These are phyloP conservation scores for Tilletia caries DNA, from an alignment of 1,284 basidiomycete species.

Conservation along the genomic window DNA sequence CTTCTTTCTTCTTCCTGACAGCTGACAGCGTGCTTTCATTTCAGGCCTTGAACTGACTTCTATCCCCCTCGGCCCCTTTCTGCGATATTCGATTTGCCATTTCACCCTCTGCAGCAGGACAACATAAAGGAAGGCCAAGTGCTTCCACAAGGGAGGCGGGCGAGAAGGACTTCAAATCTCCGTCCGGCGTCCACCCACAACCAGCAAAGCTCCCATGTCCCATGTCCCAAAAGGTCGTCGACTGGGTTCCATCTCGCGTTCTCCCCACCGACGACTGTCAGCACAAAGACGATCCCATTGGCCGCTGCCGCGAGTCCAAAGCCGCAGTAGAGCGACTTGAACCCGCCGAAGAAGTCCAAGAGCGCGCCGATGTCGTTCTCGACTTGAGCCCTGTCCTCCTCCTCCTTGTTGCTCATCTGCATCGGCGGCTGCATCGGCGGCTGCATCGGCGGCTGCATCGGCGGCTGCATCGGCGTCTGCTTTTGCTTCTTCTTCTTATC, in stretches of 20 bases:
- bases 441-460: too few relatives aligned
- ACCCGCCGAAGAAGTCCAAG: conserved; percentile 47
- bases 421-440: conserved; percentile 10
- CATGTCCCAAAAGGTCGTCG: conserved; percentile 62
- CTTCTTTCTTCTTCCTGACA: too few relatives aligned
- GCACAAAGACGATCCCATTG: conserved; percentile 76
- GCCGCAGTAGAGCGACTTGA: conserved; percentile 88
- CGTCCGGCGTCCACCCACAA: conserved; percentile 11
- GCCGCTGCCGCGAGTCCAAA: conserved; percentile 83
- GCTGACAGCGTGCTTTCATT: too few relatives aligned
- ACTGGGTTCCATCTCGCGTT: conserved; percentile 59
- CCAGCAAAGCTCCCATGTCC: conserved; percentile 54
- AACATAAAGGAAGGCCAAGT: too few relatives aligned
- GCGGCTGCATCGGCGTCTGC: too few relatives aligned
- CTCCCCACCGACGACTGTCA: conserved; percentile 70
- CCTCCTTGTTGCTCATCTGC: conserved; percentile 60
- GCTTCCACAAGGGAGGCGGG: too few relatives aligned
- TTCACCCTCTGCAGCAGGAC: too few relatives aligned
- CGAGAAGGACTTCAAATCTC: background rate
- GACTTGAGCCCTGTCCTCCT: conserved; percentile 22
- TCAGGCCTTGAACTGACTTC: too few relatives aligned
- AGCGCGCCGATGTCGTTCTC: conserved; percentile 6
- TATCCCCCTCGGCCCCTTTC: too few relatives aligned
- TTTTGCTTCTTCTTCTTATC: background rate
- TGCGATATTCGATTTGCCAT: too few relatives aligned